A percentile compares a stretch with the other conserved stretches of the same genome.
Evolutionary conservation across 2,329 filamentous ascomycete species (phyloP).

Genomic region (Geosmithia flava): DNA sequence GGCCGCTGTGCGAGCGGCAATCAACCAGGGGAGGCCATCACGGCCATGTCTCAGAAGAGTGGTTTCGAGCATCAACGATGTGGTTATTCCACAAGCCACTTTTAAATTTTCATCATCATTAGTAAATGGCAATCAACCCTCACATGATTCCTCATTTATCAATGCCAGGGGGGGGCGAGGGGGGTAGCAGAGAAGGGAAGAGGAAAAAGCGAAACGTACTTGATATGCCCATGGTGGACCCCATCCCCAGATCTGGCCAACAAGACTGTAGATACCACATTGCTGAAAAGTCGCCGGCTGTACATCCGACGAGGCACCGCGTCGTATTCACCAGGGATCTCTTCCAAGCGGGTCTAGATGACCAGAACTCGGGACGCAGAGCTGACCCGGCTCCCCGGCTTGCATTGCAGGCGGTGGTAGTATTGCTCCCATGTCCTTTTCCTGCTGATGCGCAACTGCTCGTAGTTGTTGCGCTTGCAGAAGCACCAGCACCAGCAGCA

Average conservation of each 20-base stretch:
- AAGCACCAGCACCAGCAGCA: no score
- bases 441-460: no score
- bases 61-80: conserved; percentile 40
- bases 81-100: conserved; percentile 39
- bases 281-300: conserved; percentile 40
- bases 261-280: conserved; percentile 41
- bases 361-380: conserved; percentile 17
- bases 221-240: conserved; percentile 36
- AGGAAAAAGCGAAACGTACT: conserved; percentile 21
- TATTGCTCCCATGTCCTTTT: no score
- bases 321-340: conserved; percentile 41
- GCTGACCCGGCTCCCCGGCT: not conserved
- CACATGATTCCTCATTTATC: no score
- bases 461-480: no score
- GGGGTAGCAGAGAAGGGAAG: not conserved
- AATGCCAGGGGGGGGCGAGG: not conserved
- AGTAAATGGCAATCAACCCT: not conserved
- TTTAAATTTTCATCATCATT: not conserved
- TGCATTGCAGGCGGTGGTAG: not conserved
- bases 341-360: conserved; percentile 24
- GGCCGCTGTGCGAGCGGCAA: conserved; percentile 35
- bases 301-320: conserved; percentile 42
- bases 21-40: conserved; percentile 31
- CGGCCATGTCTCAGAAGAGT: conserved; percentile 32
- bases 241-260: conserved; percentile 31